Base-by-base conservation (phyloP, 345 rosid species). In the Corymbia maculata region DNA sequence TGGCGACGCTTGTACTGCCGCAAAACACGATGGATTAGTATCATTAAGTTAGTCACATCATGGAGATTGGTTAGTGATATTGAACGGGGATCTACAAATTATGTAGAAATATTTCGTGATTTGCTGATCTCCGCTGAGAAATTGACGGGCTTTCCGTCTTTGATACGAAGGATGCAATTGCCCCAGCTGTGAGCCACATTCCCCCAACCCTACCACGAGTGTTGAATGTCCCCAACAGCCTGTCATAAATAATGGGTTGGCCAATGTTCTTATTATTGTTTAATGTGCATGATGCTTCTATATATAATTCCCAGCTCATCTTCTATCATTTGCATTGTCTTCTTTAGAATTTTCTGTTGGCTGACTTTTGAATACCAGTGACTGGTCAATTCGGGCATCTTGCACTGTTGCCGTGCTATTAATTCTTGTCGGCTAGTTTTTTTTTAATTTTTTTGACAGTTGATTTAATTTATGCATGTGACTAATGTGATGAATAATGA, bases 151-250 rank as follows among this genome's bases (percentile, higher is more conserved):
- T 75, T 75, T 36, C 49, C 19, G 49, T 42, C 82, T 36, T 42
- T 5, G 49, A 75, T 19, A 17, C 82, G 0, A 36, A 75, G 82
- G 49, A 36, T 36, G 44, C 82, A 4, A 53, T 52, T 88, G 88
- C 26, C 90, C 90, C 51, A 94, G 94, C 93, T 95, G 95, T 91
- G 93, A 89, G 89, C 90, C 92, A 90, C 92, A 92, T 92, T 91
- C 51, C 24, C 32, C 52, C 36, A 53, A 91, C 91, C 93, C 87
- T 36, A 30, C 87, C 93, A 87, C 89, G 75, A 85, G 86, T 50
- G 90, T 88, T 87, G 52, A 88, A 86, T 70, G 87, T 90, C 86
- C 88, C 11, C 85, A 36, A 85, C 87, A 90, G 90, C 90, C 88
- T 88, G 92, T 90, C 87, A 85, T 86, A 42, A 86, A 47, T 28